Evolutionary conservation across 169 alveolate species (phyloP).

Genomic region (Cystoisospora suis): DNA sequence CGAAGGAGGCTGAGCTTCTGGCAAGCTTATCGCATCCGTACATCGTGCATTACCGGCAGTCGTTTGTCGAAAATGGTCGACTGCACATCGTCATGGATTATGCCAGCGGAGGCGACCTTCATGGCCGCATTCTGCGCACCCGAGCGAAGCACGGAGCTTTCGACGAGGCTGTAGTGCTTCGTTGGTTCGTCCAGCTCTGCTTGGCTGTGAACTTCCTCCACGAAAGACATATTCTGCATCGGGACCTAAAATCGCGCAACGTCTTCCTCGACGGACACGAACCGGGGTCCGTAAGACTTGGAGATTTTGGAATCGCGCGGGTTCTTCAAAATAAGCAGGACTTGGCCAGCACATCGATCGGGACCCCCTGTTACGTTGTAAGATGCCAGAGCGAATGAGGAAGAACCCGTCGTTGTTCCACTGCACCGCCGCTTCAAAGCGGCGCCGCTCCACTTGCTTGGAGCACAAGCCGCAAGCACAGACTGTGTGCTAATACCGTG

Average conservation of each 20-base stretch:
- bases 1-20: constrained; percentile 70
- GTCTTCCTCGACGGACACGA: constrained; percentile 87
- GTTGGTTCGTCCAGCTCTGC: constrained; percentile 87
- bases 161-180: constrained; percentile 29
- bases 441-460: no score
- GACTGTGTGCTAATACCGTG: no score
- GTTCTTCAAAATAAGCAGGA: constrained; percentile 91
- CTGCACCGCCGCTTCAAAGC: no score
- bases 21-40: constrained; percentile 90
- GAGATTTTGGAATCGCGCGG: constrained; percentile 94
- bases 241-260: constrained; percentile 92
- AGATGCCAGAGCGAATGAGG: constrained; percentile 8
- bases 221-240: constrained; percentile 88
- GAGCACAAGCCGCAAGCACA: no score
- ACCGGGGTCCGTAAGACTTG: constrained; percentile 82
- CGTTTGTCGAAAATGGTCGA: constrained; percentile 86
- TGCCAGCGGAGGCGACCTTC: constrained; percentile 78
- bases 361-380: constrained; percentile 97
- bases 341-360: constrained; percentile 95
- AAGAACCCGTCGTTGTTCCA: no score
- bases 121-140: constrained; percentile 17
- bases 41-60: constrained; percentile 87
- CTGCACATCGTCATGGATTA: constrained; percentile 89
- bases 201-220: constrained; percentile 89
- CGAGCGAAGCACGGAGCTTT: background rate